Conservation (phyloP, 1,139 yeast species). For the Saccharomyces hybrid region DNA sequence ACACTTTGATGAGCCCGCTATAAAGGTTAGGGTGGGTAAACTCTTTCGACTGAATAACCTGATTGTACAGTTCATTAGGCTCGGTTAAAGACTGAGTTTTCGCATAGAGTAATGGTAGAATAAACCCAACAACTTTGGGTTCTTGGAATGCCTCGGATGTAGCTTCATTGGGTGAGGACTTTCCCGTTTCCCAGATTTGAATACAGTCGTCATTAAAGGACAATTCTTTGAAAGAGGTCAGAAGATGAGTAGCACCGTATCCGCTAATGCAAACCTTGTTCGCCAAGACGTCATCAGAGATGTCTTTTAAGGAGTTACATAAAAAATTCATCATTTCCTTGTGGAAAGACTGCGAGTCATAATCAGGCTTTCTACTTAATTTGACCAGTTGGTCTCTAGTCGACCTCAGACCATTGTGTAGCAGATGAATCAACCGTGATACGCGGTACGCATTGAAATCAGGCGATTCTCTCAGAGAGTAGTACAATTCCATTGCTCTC, state of each 20-base stretch:
- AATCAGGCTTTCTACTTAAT: slow-evolving; percentile 44
- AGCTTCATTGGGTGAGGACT: slow-evolving; percentile 4
- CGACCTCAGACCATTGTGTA: slow-evolving; percentile 44
- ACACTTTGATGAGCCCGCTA: slow-evolving; percentile 52
- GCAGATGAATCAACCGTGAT: slow-evolving; percentile 38
- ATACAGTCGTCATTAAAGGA: slow-evolving; percentile 46
- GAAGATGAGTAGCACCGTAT: slow-evolving; percentile 48
- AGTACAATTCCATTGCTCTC: slow-evolving; percentile 40
- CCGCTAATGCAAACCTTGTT: slow-evolving; percentile 36
- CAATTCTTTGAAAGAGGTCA: slow-evolving; percentile 49
- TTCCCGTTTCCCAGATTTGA: slow-evolving; percentile 40
- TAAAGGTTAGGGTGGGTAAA: slow-evolving; percentile 43
- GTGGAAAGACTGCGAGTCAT: slow-evolving; percentile 45
- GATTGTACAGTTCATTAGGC: slow-evolving; percentile 8
- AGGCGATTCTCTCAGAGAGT: slow-evolving; percentile 36
- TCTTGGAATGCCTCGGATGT: slow-evolving; percentile 30
- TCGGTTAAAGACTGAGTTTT: slow-evolving; percentile 23
- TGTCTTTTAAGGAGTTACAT: slow-evolving; percentile 39
- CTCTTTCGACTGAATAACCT: slow-evolving; percentile 31
- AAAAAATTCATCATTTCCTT: slow-evolving; percentile 39
- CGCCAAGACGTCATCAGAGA: slow-evolving; percentile 40
- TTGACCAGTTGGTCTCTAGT: slow-evolving; percentile 42
- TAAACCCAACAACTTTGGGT: slow-evolving; percentile 59
- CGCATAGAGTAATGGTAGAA: slow-evolving; percentile 60
- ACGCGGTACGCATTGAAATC: slow-evolving; percentile 37